phyloP scores from a whole-genome alignment of 208 protist species.

The Porcisia deanei region DNA sequence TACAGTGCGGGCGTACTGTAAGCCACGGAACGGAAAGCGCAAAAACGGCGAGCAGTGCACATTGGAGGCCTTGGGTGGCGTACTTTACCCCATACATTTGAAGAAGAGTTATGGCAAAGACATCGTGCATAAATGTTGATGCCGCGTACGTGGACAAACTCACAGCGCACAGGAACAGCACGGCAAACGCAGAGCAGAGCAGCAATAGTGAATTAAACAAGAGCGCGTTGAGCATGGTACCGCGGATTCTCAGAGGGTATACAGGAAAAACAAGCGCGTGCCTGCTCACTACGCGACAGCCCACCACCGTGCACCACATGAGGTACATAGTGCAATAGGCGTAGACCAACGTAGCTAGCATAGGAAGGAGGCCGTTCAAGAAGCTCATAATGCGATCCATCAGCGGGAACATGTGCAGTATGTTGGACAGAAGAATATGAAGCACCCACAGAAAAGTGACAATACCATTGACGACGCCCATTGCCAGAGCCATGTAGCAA shows the following conservation, averaged over 20 bases:
- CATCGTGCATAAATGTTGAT: conserved; percentile 43
- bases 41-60: conserved; percentile 46
- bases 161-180: conserved; percentile 89
- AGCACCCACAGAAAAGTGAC: conserved; percentile 84
- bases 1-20: conserved; percentile 15
- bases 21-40: conserved; percentile 25
- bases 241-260: conserved; percentile 75
- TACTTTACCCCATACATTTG: conserved; percentile 51
- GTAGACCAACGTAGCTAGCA: conserved; percentile 89
- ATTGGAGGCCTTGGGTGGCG: conserved; percentile 56
- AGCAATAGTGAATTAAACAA: conserved; percentile 94
- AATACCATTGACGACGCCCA: conserved; percentile 44
- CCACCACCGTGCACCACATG: conserved; percentile 84
- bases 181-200: conserved; percentile 84
- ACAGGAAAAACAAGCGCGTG: conserved; percentile 66
- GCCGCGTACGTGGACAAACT: conserved; percentile 82
- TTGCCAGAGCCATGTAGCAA: conserved; percentile 39
- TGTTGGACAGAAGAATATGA: conserved; percentile 87
- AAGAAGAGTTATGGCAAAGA: conserved; percentile 58
- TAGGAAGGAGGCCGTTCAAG: conserved; percentile 72
- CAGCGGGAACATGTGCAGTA: conserved; percentile 63
- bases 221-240: conserved; percentile 94
- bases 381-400: conserved; percentile 73
- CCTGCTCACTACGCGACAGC: conserved; percentile 86
- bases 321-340: conserved; percentile 89